A percentile compares a stretch with the other conserved stretches of the same genome.
phyloP scores from a whole-genome alignment of 768 basidiomycete genomes.

The Saitozyma sp. region DNA sequence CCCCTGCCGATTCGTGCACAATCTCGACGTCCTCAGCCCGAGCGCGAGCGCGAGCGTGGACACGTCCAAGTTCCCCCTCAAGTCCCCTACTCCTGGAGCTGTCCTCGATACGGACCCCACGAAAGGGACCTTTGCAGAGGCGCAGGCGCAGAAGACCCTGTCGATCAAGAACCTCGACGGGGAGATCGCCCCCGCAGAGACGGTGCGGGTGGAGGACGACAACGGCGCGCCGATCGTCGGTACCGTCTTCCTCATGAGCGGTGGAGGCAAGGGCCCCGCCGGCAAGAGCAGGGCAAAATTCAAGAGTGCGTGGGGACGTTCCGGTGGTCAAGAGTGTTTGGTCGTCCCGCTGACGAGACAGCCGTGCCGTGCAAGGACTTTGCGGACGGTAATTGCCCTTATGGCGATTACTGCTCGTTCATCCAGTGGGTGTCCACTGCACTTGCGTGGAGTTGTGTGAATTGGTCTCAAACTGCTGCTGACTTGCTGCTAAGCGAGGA shows the following conservation, averaged over 20 bases:
- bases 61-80: not conserved
- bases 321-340: not conserved
- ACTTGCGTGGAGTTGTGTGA: too few species aligned
- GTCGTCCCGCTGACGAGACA: constrained; percentile 12
- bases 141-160: constrained; percentile 22
- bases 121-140: constrained; percentile 40
- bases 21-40: constrained; percentile 18
- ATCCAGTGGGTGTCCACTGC: constrained; percentile 31
- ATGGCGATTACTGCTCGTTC: constrained; percentile 53
- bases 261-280: constrained; percentile 48
- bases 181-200: constrained; percentile 30
- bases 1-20: constrained; percentile 52
- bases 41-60: not conserved
- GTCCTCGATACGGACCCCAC: constrained; percentile 21
- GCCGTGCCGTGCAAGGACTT: constrained; percentile 50
- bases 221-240: constrained; percentile 38
- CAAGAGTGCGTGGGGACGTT: constrained; percentile 40
- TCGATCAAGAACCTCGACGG: constrained; percentile 12
- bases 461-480: too few species aligned
- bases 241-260: constrained; percentile 48
- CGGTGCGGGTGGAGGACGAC: constrained; percentile 27
- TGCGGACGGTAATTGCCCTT: constrained; percentile 46
- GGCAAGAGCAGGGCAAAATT: constrained; percentile 46
- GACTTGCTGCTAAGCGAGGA: too few species aligned
- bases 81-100: too few species aligned